Evolutionary conservation across 2,329 filamentous ascomycete genomes (phyloP), one percentile per base, ranked within the genome.

Genomic region (Fonsecaea monophora): DNA sequence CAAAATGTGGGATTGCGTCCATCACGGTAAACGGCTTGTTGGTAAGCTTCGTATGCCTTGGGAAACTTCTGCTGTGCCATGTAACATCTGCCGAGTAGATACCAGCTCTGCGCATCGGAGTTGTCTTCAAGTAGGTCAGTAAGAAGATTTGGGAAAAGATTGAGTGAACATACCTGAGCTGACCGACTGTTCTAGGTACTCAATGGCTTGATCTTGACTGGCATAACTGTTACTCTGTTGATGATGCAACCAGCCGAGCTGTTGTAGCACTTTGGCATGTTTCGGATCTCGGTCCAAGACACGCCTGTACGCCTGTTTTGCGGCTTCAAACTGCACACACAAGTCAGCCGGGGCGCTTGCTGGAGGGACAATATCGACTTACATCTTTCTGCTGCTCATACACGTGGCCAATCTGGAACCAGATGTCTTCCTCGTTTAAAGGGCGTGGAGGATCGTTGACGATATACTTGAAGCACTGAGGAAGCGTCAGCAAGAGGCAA

Each of bases 31-130:
- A 99, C 95, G 2, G 95, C 95, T 82, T 99, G 95, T 78, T 99
- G 95, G 79, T 98, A 98, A 5, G 95, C 94, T 77, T 99, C 95
- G 75, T 98, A 98, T 0, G 95, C 95, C 79, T 98, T 98, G 75
- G 94, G 94, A 75, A 98, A 98, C 79, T 98, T 98, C 78, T 97
- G 92, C 81, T 97, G 94, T 72, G 94, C 96, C 95, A 99, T 98
- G 84, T 98, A 99, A 83, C 95, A 98, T 73, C 95, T 89, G 53
- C 95, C 95, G 60, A 99, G 88, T 34, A 99, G 86, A 79, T 99
- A 99, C 95, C 95, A 99, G 81, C 94, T 98, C 81, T 98, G 95
- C 30, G 95, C 93, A 80, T 98, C 95, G 71, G 85, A 91, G 80
- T 96, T 94, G 76, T 99, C 94, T 94, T 63, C n/a, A 35, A 67